Base-by-base conservation (phyloP, 805 yeast genomes). In the Suhomyces sp. region DNA sequence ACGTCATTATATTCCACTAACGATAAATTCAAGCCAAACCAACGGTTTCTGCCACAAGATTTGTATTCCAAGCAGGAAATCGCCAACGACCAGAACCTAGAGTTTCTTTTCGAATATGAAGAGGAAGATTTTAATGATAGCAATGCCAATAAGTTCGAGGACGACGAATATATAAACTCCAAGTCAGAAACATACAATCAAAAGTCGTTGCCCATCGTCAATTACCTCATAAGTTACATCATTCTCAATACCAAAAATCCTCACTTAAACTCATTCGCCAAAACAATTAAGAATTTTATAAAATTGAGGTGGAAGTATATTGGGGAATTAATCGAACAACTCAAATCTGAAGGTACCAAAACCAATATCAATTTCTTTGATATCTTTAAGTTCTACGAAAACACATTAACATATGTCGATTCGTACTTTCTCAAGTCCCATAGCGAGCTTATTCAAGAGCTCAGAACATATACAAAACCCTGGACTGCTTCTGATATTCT, bases 371-470 rank as follows among this genome's bases (percentile, higher is more conserved):
- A 69, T 49, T 69, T 69, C 51, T 61, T 60, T 29, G 58, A 57
- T 21, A 52, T 72, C 6, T 62, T 72, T 50, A 67, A 63, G 52
- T 73, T 56, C 45, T 52, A 70, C 27, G 77, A 74, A 56, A 66
- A 65, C 31, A 71, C 79, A 0, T 64, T 63, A 50, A 61, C 56
- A 3, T 65, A 66, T 46, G 55, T 65, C 3, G 48, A 53, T 1
- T 50, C 53, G n/a, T 68, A 60, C 48, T 72, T 72, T 47, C 48
- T 56, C 3, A 46, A 47, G 10, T 20, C 49, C 1, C 52, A 52
- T 1, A 58, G 51, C 35, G 64, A 58, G 2, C 49, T 67, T 13
- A 31, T 46, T 6, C 51, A 52, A 4, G 49, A 43, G 8, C 50
- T 66, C 4, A 53, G 46, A 31, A 53, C 47, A 10, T 49, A 50